These are phyloP conservation scores for Monilinia fructigena DNA, from an alignment of 2,329 filamentous ascomycete species.

Conservation along the genomic window DNA sequence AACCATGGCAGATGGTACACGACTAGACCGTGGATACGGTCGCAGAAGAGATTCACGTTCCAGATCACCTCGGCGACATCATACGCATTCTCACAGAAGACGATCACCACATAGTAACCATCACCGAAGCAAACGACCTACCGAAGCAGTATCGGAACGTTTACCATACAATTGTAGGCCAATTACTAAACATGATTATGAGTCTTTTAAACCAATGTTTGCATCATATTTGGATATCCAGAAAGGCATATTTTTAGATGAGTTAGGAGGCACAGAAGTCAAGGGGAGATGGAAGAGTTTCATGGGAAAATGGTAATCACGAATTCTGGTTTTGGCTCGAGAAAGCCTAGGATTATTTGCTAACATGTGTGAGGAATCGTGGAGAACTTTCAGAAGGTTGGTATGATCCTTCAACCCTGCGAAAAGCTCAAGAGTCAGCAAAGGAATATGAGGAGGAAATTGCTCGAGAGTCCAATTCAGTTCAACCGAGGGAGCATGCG, in stretches of 20 bases:
- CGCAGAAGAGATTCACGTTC: slow-evolving; percentile 25
- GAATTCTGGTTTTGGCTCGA: slow-evolving; percentile 16
- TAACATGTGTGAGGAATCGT: slow-evolving; percentile 67
- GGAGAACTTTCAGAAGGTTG: slow-evolving; percentile 84
- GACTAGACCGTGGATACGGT: not conserved
- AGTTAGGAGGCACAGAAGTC: slow-evolving; percentile 71
- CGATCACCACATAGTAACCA: slow-evolving; percentile 31
- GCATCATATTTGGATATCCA: slow-evolving; percentile 85
- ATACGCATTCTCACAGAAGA: slow-evolving; percentile 26
- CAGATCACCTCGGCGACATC: slow-evolving; percentile 24
- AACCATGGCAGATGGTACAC: slow-evolving; percentile 22
- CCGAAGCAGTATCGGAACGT: slow-evolving; percentile 32
- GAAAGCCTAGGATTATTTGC: slow-evolving; percentile 29
- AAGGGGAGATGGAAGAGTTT: slow-evolving; percentile 94
- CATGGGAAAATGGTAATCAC: slow-evolving; percentile 72
- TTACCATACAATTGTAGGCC: slow-evolving; percentile 66
- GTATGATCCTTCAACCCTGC: slow-evolving; percentile 74
- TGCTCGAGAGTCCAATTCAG: slow-evolving; percentile 23
- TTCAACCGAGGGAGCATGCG: slow-evolving; percentile 23
- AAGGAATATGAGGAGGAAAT: slow-evolving; percentile 18
- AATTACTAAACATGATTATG: slow-evolving; percentile 68
- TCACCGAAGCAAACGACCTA: slow-evolving; percentile 39
- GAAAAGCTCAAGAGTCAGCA: slow-evolving; percentile 36
- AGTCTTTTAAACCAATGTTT: slow-evolving; percentile 67
- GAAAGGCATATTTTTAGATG: slow-evolving; percentile 69